phyloP scores from a whole-genome alignment of 768 basidiomycete species.

The Pleurotus djamor region DNA sequence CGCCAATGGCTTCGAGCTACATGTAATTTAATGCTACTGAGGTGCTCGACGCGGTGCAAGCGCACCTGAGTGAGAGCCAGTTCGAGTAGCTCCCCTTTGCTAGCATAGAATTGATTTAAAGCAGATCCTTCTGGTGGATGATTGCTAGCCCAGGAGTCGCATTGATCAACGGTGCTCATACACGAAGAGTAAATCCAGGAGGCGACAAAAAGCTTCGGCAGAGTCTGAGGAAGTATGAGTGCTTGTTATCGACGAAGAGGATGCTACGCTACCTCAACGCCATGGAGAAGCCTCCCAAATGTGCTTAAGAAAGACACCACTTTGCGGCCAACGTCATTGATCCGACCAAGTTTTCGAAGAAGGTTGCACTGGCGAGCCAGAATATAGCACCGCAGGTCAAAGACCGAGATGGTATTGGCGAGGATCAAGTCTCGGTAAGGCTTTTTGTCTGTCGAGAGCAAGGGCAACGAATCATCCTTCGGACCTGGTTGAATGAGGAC shows the following conservation, averaged over 20 bases:
- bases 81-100: constrained; percentile 86
- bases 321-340: constrained; percentile 71
- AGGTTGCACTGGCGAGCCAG: constrained; percentile 83
- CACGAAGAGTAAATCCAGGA: constrained; percentile 94
- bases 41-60: background rate
- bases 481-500: constrained; percentile 68
- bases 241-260: constrained; percentile 2
- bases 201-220: constrained; percentile 78
- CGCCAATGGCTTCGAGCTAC: constrained; percentile 86
- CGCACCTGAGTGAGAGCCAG: constrained; percentile 84
- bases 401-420: constrained; percentile 86
- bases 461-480: constrained; percentile 77
- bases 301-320: constrained; percentile 71
- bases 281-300: constrained; percentile 74
- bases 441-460: constrained; percentile 79
- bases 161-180: constrained; percentile 78
- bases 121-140: constrained; percentile 45
- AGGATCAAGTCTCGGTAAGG: constrained; percentile 89
- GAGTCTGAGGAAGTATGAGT: constrained; percentile 26
- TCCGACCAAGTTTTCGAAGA: constrained; percentile 63
- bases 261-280: constrained; percentile 66
- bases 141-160: constrained; percentile 65
- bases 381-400: constrained; percentile 91
- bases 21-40: background rate
- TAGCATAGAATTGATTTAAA: constrained; percentile 60